phyloP scores from a whole-genome alignment of 1,284 basidiomycete species.

The Microbotryum violaceum region DNA sequence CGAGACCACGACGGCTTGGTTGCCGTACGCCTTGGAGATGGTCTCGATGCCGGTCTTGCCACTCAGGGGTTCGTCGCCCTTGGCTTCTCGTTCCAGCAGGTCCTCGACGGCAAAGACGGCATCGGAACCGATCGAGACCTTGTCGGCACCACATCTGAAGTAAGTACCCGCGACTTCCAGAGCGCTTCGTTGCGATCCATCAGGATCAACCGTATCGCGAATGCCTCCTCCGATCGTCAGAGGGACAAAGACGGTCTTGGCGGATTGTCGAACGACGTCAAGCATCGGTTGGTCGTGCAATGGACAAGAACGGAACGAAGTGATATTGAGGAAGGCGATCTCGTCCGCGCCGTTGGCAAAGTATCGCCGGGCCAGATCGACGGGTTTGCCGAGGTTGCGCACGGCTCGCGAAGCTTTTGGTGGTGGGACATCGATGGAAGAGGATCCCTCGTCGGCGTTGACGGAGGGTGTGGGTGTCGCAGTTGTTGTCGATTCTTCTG shows the following conservation, averaged over 20 bases:
- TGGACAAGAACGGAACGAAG: slow-evolving; percentile 94
- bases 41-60: slow-evolving; percentile 75
- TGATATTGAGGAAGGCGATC: slow-evolving; percentile 96
- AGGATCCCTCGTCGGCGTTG: slow-evolving; percentile 30
- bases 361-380: slow-evolving; percentile 81
- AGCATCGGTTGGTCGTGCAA: slow-evolving; percentile 97
- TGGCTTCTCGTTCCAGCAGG: slow-evolving; percentile 45
- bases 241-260: slow-evolving; percentile 90
- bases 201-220: slow-evolving; percentile 91
- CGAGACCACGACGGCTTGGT: slow-evolving; percentile 95
- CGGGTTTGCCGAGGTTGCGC: slow-evolving; percentile 95
- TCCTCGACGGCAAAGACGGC: slow-evolving; percentile 90
- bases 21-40: slow-evolving; percentile 85
- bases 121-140: slow-evolving; percentile 92
- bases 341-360: slow-evolving; percentile 90
- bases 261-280: slow-evolving; percentile 81
- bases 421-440: slow-evolving; percentile 15
- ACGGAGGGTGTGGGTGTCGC: slow-evolving; percentile 33
- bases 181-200: slow-evolving; percentile 77
- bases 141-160: slow-evolving; percentile 96
- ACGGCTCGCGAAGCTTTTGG: slow-evolving; percentile 53
- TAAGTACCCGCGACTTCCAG: slow-evolving; percentile 93
- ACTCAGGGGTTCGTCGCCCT: slow-evolving; percentile 25
- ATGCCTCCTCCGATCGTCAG: slow-evolving; percentile 98
- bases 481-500: slow-evolving; percentile 43